Evolutionary conservation across 2,329 filamentous ascomycete genomes (phyloP), one percentile per base, ranked within the genome.

Genomic region (Verticillium tricorpus): DNA sequence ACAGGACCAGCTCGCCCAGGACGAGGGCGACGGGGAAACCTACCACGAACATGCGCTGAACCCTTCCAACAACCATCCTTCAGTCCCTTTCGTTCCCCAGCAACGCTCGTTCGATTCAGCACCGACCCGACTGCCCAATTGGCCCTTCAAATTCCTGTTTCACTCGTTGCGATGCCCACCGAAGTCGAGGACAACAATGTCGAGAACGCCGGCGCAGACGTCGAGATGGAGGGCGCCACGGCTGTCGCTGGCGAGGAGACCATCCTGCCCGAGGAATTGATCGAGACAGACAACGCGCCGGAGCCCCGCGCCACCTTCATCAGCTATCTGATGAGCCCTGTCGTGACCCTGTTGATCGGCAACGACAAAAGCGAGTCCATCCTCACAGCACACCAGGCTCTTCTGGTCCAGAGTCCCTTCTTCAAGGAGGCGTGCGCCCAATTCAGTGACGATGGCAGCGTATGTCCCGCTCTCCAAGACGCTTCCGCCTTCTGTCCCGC

Each of bases 321-420:
- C 58, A 82, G 78, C 69, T 90, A 89, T 68, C 80, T 93, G 25
- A 83, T 80, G 65, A 92, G 88, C 65, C 89, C 90, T 0, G 80
- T 92, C 12, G 85, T 93, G 35, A 86, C 86, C 17, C 76, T 93
- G 32, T 71, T 87, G n/a, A 80, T 92, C 22, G 89, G 89, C 14
- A 75, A 77, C 57, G 87, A 82, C 61, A 85, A 86, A 5, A 73
- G 77, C 1, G 81, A 85, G 68, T 87, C 85, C 11, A 80, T 87
- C 35, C 82, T 97, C 62, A 88, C 86, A 28, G 92, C 92, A 7
- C 93, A 97, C 74, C 89, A 96, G 76, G 88, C 81, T 3, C 82
- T 97, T 31, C 81, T 98, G 39, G 71, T 78, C 12, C 84, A 88
- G 72, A 94, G 91, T 54, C 91, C 92, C 0, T 93, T 84, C 74